These are phyloP conservation scores for Conringia planisiliqua DNA, from an alignment of 345 rosid species.

Conservation along the genomic window DNA sequence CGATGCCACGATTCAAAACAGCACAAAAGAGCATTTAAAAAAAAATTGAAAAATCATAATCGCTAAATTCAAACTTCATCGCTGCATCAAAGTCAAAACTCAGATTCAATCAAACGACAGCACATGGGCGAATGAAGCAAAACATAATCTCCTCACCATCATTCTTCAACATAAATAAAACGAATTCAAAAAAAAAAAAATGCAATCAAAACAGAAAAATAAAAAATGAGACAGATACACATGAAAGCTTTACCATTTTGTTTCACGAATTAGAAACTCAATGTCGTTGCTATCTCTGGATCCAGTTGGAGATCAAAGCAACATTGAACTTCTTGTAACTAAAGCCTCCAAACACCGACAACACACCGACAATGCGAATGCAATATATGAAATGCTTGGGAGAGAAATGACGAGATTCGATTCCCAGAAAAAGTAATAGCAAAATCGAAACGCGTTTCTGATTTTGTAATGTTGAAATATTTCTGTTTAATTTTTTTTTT, in stretches of 20 bases:
- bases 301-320: conserved; percentile 22
- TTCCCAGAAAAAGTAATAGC: neutral
- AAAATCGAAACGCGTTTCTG: conserved; percentile 13
- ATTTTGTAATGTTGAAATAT: conserved; percentile 2
- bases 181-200: neutral
- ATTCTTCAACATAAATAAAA: neutral
- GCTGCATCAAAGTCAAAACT: neutral
- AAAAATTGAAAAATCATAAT: conserved; percentile 3
- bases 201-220: neutral
- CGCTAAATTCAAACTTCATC: neutral
- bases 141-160: neutral
- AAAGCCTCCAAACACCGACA: conserved; percentile 24
- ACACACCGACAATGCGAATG: conserved; percentile 28
- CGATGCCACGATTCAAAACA: neutral
- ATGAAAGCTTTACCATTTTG: conserved; percentile 28
- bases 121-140: neutral
- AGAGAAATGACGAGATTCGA: conserved; percentile 13
- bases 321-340: conserved; percentile 21
- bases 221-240: too few species aligned
- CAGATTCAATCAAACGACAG: conserved; percentile 6
- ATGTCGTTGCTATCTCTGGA: conserved; percentile 6
- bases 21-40: conserved; percentile 4
- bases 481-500: neutral
- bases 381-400: conserved; percentile 14
- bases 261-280: conserved; percentile 21